phyloP scores from a whole-genome alignment of 345 rosid genomes.

The Laguncularia racemosa region DNA sequence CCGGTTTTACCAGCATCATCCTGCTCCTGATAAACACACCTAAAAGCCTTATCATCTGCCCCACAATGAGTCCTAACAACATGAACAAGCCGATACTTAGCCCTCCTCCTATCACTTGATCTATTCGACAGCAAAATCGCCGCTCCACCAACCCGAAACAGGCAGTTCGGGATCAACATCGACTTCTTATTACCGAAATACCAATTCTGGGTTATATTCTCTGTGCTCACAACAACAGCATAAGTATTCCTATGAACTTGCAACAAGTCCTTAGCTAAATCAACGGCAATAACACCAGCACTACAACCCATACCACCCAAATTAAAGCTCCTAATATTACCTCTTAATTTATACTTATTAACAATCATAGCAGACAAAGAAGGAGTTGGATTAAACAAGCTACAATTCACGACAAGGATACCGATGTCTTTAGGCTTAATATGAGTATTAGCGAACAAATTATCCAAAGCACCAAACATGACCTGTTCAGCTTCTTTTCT shows the following conservation, averaged over 20 bases:
- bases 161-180: constrained; percentile 28
- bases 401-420: constrained; percentile 28
- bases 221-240: constrained; percentile 35
- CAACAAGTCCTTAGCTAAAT: constrained; percentile 24
- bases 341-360: constrained; percentile 27
- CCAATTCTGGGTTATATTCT: constrained; percentile 33
- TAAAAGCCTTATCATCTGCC: constrained; percentile 29
- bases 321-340: constrained; percentile 23
- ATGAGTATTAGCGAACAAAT: constrained; percentile 19
- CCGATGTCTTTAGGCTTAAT: constrained; percentile 28
- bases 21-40: constrained; percentile 32
- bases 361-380: constrained; percentile 32
- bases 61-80: constrained; percentile 32
- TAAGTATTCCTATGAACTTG: constrained; percentile 29
- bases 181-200: constrained; percentile 34
- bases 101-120: constrained; percentile 14
- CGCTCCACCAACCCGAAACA: constrained; percentile 29
- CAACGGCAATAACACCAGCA: constrained; percentile 29
- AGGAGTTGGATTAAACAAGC: constrained; percentile 34
- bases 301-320: constrained; percentile 38
- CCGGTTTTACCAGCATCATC: constrained; percentile 30
- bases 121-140: constrained; percentile 27
- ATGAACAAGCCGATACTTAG: constrained; percentile 29
- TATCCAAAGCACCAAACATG: constrained; percentile 30
- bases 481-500: constrained; percentile 32